Base-by-base conservation (phyloP, 1,284 basidiomycete genomes). In the Ustilago vetiveriae region DNA sequence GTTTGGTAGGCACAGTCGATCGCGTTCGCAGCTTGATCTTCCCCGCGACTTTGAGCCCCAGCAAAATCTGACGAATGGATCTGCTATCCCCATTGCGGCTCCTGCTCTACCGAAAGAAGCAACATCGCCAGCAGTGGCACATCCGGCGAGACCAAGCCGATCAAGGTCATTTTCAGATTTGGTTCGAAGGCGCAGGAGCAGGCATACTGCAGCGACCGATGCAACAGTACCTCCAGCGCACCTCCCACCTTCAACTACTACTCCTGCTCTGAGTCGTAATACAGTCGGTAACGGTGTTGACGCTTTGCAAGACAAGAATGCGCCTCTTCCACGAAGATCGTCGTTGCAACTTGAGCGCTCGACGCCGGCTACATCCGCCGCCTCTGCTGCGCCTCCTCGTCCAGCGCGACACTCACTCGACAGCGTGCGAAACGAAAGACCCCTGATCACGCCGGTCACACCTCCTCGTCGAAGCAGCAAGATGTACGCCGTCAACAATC, bases 381-480 rank as follows among this genome's bases (percentile, higher is more conserved):
- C n/a, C n/a, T n/a, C 33, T n/a, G 7, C 33, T 4, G 7, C 33
- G 17, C 16, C 33, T 16, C 16, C 16, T 13, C 36, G 3, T 21
- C 17, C 19, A 17, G 55, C 27, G 9, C 16, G 40, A 27, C 36
- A 36, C 38, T 54, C 58, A 3, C 27, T 55, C 3, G 59, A 63
- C 29, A 50, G 40, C 19, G 7, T 26, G 13, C 30, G 54, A 26
- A n/a, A 29, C 27, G 6, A 6, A 13, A 37, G 37, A 7, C 30
- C 39, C 16, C 9, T 29, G 13, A 6, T 21, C 2, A 27, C 35
- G 0, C 62, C 62, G 1, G 36, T 8, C 19, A 13, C 55, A 4
- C 63, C 63, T 1, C 51, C 63, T 1, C 46, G 63, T 1, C 36
- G 44, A 9, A 66, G 63, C 37, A 55, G 51, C 40, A 66, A 59